A percentile compares a stretch with the other conserved stretches of the same genome.
Evolutionary conservation across 2,329 filamentous ascomycete genomes (phyloP).

Genomic region (Botrytis porri): DNA sequence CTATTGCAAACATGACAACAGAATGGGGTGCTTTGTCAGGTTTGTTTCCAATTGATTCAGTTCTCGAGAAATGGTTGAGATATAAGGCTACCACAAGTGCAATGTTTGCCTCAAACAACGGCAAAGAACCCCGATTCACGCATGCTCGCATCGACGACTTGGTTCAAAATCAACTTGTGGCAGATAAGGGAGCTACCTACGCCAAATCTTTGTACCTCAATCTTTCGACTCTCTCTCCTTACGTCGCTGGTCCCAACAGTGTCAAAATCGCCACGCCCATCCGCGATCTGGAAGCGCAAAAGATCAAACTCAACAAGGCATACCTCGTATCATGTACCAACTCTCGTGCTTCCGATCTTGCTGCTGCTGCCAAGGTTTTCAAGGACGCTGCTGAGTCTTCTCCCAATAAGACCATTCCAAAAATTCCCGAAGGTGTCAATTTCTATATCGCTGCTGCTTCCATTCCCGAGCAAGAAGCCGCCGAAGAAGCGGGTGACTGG

Average conservation of each 20-base stretch:
- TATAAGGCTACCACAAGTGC: slow-evolving; percentile 71
- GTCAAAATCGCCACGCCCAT: slow-evolving; percentile 85
- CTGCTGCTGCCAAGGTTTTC: slow-evolving; percentile 81
- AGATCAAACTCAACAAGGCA: slow-evolving; percentile 78
- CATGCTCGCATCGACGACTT: slow-evolving; percentile 73
- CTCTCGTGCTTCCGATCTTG: slow-evolving; percentile 74
- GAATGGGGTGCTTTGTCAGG: slow-evolving; percentile 74
- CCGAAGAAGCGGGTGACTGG: slow-evolving; percentile 84
- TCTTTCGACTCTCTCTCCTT: slow-evolving; percentile 78
- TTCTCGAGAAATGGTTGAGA: slow-evolving; percentile 70
- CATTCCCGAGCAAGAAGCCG: slow-evolving; percentile 67
- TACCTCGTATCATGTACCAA: slow-evolving; percentile 94
- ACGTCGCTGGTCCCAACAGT: slow-evolving; percentile 83
- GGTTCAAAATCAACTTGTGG: slow-evolving; percentile 60
- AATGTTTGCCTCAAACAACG: slow-evolving; percentile 50
- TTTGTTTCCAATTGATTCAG: slow-evolving; percentile 76
- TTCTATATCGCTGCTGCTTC: slow-evolving; percentile 92
- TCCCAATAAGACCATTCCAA: slow-evolving; percentile 57
- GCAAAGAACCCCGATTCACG: slow-evolving; percentile 59
- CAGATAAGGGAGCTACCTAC: slow-evolving; percentile 76
- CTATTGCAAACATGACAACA: slow-evolving; percentile 77
- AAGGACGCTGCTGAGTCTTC: slow-evolving; percentile 64
- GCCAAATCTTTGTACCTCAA: slow-evolving; percentile 81
- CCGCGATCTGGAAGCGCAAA: slow-evolving; percentile 64
- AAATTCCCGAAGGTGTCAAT: slow-evolving; percentile 71